A percentile compares a stretch with the other conserved stretches of the same genome.
Evolutionary conservation across 73 alveolate genomes (phyloP).

Genomic region (Paramecium biaurelia): DNA sequence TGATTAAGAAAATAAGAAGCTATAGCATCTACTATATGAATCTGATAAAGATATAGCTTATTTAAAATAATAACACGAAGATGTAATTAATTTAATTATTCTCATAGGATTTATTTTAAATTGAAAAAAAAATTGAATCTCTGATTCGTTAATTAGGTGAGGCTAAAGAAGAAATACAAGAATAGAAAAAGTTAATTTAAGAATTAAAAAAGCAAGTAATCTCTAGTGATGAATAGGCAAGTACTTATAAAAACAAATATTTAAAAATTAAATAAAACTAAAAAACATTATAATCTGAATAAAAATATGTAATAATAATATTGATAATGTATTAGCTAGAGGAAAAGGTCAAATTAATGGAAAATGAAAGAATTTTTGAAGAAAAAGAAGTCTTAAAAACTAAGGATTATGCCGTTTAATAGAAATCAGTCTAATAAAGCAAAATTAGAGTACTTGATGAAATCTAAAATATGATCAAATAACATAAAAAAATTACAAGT

Average conservation of each 20-base stretch:
- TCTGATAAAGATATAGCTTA: constrained; percentile 18
- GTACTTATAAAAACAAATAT: background rate
- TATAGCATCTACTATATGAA: background rate
- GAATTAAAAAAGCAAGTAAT: background rate
- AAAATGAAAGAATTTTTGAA: constrained; percentile 30
- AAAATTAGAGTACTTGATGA: constrained; percentile 35
- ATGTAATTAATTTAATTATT: background rate
- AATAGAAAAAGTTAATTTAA: background rate
- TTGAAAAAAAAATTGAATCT: constrained; percentile 6
- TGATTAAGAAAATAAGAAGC: background rate
- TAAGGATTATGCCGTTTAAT: background rate
- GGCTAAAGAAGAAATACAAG: background rate
- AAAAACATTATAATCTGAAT: background rate
- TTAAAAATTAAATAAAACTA: background rate
- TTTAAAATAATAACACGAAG: constrained; percentile 1
- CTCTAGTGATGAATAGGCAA: background rate
- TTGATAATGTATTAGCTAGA: background rate
- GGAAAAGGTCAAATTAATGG: constrained; percentile 21
- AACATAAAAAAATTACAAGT: constrained; percentile 6
- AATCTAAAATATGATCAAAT: constrained; percentile 30
- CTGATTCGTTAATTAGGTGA: background rate
- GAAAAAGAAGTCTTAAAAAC: constrained; percentile 28
- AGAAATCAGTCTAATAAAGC: background rate
- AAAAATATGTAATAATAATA: background rate
- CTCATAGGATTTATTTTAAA: background rate